These are phyloP conservation scores for Fusarium annulatum DNA, from an alignment of 2,329 filamentous ascomycete species.

Conservation along the genomic window DNA sequence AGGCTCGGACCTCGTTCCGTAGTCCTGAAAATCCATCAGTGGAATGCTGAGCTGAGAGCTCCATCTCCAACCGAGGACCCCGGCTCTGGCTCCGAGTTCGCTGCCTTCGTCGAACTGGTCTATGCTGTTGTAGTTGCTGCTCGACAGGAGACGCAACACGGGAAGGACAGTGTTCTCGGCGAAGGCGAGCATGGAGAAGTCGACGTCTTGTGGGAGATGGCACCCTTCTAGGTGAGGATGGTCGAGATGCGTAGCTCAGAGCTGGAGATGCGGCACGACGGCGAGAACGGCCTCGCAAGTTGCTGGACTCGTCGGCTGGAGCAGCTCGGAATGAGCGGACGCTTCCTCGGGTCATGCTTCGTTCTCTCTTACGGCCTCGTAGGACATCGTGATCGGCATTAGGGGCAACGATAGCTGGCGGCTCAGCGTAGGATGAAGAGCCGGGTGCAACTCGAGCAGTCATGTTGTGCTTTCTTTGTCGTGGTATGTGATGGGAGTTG, in stretches of 20 bases:
- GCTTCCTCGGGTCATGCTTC: conserved; percentile 51
- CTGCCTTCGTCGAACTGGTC: conserved; percentile 49
- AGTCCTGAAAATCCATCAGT: conserved; percentile 49
- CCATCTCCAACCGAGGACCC: conserved; percentile 47
- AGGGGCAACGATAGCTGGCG: conserved; percentile 35
- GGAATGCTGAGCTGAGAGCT: conserved; percentile 39
- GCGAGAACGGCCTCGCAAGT: conserved; percentile 55
- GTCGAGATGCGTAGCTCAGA: conserved; percentile 47
- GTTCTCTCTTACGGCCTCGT: conserved; percentile 55
- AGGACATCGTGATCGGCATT: conserved; percentile 45
- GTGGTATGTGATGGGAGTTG: background rate
- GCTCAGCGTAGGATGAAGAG: conserved; percentile 40
- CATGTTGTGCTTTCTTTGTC: conserved; percentile 37
- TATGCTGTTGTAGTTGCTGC: conserved; percentile 44
- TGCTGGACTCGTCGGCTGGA: conserved; percentile 55
- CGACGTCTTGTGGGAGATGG: conserved; percentile 56
- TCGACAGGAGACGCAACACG: conserved; percentile 51
- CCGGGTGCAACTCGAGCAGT: conserved; percentile 37
- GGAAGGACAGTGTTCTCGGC: conserved; percentile 59
- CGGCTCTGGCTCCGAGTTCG: conserved; percentile 55
- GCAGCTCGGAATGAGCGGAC: conserved; percentile 47
- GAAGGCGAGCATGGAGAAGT: conserved; percentile 55
- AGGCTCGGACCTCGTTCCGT: conserved; percentile 50
- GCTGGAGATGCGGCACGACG: conserved; percentile 54
- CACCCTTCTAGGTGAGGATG: conserved; percentile 49